A percentile compares a stretch with the other conserved stretches of the same genome.
Conservation (phyloP, 768 basidiomycete species). For the Dendrothele bispora region DNA sequence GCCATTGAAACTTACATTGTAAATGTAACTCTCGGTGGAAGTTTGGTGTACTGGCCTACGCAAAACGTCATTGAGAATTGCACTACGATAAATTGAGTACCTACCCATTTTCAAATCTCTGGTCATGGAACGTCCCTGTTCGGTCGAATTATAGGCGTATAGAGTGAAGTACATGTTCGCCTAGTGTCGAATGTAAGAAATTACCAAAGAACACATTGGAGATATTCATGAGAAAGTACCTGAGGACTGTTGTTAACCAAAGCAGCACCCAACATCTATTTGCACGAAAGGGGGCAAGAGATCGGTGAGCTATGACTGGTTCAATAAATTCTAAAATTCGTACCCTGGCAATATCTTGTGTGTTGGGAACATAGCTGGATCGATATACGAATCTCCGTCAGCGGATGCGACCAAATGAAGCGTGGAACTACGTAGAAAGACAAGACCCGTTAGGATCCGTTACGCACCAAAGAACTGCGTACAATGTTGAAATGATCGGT, state of each 20-base stretch:
- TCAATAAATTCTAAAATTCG: not conserved
- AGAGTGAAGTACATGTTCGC: conserved; percentile 10
- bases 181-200: not conserved
- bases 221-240: not conserved
- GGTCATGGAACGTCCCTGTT: conserved; percentile 17
- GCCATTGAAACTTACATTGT: not conserved
- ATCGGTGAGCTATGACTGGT: not conserved
- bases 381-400: not conserved
- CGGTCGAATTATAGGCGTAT: conserved; percentile 12
- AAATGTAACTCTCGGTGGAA: conserved; percentile 10
- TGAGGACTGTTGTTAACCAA: conserved; percentile 6
- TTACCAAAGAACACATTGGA: not conserved
- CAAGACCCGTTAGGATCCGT: no score
- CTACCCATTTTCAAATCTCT: conserved; percentile 15
- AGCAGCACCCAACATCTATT: conserved; percentile 12
- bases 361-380: conserved; percentile 12
- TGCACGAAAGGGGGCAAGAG: not conserved
- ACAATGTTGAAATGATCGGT: conserved; percentile 11
- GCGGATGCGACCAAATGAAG: not conserved
- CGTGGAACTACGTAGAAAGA: not conserved
- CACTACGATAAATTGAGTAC: conserved; percentile 4
- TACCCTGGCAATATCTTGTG: conserved; percentile 13
- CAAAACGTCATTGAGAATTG: not conserved
- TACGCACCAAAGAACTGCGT: conserved; percentile 13
- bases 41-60: conserved; percentile 9